phyloP scores from a whole-genome alignment of 306 rosid species.

The Begonia fuchsioides region DNA sequence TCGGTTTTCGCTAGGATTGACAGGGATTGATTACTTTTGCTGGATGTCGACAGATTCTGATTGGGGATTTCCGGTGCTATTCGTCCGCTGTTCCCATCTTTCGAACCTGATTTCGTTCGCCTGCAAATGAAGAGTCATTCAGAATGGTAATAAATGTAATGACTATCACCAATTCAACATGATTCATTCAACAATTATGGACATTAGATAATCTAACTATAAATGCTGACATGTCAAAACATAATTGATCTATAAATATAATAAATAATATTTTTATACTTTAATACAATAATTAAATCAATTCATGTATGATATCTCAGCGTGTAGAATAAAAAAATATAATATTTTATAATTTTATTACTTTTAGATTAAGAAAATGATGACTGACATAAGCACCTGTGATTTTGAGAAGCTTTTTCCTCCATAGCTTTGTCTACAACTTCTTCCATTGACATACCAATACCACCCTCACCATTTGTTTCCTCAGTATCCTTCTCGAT shows the following conservation, averaged over 20 bases:
- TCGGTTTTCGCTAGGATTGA: slow-evolving; percentile 12
- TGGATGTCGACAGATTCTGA: slow-evolving; percentile 19
- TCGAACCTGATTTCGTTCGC: slow-evolving; percentile 30
- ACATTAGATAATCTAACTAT: neutral
- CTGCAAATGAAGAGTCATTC: slow-evolving; percentile 19
- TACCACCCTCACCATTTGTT: slow-evolving; percentile 16
- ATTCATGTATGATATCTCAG: no score
- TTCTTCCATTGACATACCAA: slow-evolving; percentile 11
- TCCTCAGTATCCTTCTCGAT: slow-evolving; percentile 13
- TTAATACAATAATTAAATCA: no score
- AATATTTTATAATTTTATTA: no score
- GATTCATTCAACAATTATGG: neutral
- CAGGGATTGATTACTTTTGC: slow-evolving; percentile 14
- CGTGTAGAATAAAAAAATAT: no score
- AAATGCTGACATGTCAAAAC: no score
- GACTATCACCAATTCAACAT: neutral
- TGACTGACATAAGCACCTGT: slow-evolving; percentile 23
- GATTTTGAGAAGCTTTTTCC: slow-evolving; percentile 19
- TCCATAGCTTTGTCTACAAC: slow-evolving; percentile 14
- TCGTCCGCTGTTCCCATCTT: slow-evolving; percentile 47
- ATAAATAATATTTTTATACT: no score
- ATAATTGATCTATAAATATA: no score
- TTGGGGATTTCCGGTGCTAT: slow-evolving; percentile 51
- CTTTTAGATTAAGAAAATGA: no score
- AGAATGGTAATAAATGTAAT: no score